Percentiles rank a stretch among this genome's conserved stretches.
These are phyloP conservation scores for Sanghuangporus sanghuang DNA, from an alignment of 1,284 basidiomycete genomes.

Conservation along the genomic window DNA sequence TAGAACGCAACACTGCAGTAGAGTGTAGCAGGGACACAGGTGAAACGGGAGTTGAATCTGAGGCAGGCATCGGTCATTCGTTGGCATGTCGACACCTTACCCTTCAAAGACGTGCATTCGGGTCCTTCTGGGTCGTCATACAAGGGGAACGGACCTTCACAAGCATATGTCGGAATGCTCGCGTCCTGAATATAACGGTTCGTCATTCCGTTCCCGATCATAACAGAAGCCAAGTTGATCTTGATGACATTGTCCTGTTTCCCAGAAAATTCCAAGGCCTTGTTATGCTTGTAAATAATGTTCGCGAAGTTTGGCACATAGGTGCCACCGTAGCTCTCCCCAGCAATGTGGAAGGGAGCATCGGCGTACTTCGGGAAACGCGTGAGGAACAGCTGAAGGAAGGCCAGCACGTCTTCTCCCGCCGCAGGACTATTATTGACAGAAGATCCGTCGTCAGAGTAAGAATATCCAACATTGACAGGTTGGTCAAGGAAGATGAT, in stretches of 20 bases:
- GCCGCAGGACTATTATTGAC: slow-evolving; percentile 72
- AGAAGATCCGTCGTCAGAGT: slow-evolving; percentile 63
- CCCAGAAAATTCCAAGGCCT: slow-evolving; percentile 39
- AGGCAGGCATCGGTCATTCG: slow-evolving; percentile 64
- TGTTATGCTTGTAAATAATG: slow-evolving; percentile 73
- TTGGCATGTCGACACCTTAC: slow-evolving; percentile 69
- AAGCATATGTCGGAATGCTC: slow-evolving; percentile 77
- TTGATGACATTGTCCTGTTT: slow-evolving; percentile 37
- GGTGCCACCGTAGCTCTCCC: slow-evolving; percentile 77
- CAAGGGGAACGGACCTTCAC: slow-evolving; percentile 70
- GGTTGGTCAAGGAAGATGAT: slow-evolving; percentile 85
- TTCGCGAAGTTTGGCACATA: slow-evolving; percentile 78
- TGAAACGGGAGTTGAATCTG: slow-evolving; percentile 46
- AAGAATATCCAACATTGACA: slow-evolving; percentile 86
- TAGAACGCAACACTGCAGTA: slow-evolving; percentile 62
- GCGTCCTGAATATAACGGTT: slow-evolving; percentile 74
- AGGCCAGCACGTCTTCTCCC: slow-evolving; percentile 84
- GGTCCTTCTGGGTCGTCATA: slow-evolving; percentile 66
- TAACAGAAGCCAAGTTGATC: slow-evolving; percentile 74
- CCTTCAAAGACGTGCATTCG: slow-evolving; percentile 56
- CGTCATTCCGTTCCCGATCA: slow-evolving; percentile 81
- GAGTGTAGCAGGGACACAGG: slow-evolving; percentile 55
- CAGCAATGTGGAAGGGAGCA: slow-evolving; percentile 65
- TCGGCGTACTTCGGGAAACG: slow-evolving; percentile 65
- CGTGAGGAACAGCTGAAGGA: slow-evolving; percentile 82